A percentile compares a stretch with the other conserved stretches of the same genome.
phyloP scores from a whole-genome alignment of 768 basidiomycete species.

The Boletellus ananas region DNA sequence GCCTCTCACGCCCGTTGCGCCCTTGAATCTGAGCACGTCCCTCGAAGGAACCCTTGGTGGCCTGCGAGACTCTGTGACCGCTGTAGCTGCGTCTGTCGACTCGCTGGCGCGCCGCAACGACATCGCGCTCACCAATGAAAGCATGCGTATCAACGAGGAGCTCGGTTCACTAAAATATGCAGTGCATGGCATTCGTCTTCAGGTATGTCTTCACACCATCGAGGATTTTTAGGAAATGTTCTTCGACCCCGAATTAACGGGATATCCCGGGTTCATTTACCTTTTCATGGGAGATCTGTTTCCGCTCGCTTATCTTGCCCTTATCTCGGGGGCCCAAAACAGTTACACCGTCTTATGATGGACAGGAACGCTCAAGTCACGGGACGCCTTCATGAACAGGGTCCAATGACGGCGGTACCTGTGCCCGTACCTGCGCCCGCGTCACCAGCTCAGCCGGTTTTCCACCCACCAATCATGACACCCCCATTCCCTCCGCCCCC shows the following conservation, averaged over 20 bases:
- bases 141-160: slow-evolving; percentile 69
- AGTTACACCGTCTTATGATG: slow-evolving; percentile 74
- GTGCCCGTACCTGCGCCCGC: slow-evolving; percentile 22
- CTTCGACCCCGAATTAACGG: not conserved
- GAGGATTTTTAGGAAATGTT: not conserved
- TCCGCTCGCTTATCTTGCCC: slow-evolving; percentile 10
- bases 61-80: slow-evolving; percentile 56
- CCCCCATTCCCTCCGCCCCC: slow-evolving; percentile 28
- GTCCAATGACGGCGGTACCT: slow-evolving; percentile 9
- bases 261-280: slow-evolving; percentile 7
- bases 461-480: slow-evolving; percentile 30
- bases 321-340: slow-evolving; percentile 7
- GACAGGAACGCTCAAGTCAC: slow-evolving; percentile 62
- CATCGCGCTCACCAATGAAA: slow-evolving; percentile 67
- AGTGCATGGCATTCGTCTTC: slow-evolving; percentile 75
- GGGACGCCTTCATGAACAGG: slow-evolving; percentile 36
- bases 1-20: slow-evolving; percentile 45
- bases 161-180: slow-evolving; percentile 62
- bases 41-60: slow-evolving; percentile 59
- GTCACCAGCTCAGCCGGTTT: slow-evolving; percentile 19
- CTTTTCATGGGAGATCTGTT: slow-evolving; percentile 6
- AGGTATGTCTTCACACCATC: slow-evolving; percentile 43
- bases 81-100: slow-evolving; percentile 58
- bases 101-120: slow-evolving; percentile 60
- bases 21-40: slow-evolving; percentile 57